Percentiles rank a stretch among this genome's conserved stretches.
These are phyloP conservation scores for Trametes versicolor DNA, from an alignment of 1,284 basidiomycete species.

Conservation along the genomic window DNA sequence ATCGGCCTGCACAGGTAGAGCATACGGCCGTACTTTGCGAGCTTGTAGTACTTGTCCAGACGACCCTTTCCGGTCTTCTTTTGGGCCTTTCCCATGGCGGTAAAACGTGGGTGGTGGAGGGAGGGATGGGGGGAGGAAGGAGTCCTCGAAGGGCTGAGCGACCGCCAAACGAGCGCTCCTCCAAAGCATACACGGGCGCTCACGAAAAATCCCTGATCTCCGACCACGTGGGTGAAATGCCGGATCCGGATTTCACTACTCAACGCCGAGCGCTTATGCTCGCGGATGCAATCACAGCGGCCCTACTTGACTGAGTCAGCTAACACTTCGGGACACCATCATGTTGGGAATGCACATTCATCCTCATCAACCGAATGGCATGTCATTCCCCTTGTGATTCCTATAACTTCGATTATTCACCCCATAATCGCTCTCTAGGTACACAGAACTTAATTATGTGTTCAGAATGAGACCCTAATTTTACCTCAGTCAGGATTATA, in stretches of 20 bases:
- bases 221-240: constrained; percentile 18
- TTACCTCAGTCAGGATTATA: no score
- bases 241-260: constrained; percentile 4
- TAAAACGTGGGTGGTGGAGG: constrained; percentile 4
- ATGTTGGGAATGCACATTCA: no score
- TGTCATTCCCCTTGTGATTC: no score
- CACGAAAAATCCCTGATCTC: constrained; percentile 34
- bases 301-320: no score
- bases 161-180: background rate
- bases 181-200: constrained; percentile 15
- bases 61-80: constrained; percentile 96
- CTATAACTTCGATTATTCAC: no score
- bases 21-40: constrained; percentile 76
- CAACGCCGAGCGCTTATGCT: constrained; percentile 25
- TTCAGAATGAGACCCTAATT: no score
- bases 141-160: background rate
- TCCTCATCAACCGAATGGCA: no score
- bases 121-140: constrained; percentile 2
- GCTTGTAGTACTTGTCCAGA: constrained; percentile 95
- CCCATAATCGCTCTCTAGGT: no score
- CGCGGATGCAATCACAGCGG: no score
- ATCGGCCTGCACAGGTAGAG: background rate
- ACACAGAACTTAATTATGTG: no score
- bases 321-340: no score
- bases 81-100: constrained; percentile 77